Evolutionary conservation across 768 basidiomycete genomes (phyloP).

Genomic region (Hysterangium stoloniferum): DNA sequence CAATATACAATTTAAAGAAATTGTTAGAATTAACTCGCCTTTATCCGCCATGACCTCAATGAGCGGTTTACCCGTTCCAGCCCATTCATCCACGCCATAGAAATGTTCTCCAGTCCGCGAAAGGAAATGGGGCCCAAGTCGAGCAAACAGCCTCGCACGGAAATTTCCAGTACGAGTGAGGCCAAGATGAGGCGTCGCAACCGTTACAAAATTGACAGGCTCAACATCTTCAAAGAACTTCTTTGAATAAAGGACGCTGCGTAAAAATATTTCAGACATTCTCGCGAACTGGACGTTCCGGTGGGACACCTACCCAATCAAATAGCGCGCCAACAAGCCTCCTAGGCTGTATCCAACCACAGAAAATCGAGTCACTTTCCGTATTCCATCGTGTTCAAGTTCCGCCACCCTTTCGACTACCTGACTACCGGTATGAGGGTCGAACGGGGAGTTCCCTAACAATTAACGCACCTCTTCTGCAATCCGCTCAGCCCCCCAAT

Average conservation of each 20-base stretch:
- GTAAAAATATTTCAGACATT: slow-evolving; percentile 1
- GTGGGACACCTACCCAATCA: slow-evolving; percentile 46
- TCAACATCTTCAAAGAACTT: slow-evolving; percentile 63
- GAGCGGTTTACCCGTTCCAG: slow-evolving; percentile 54
- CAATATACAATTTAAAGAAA: background rate
- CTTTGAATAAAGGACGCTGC: slow-evolving; percentile 56
- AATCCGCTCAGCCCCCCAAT: slow-evolving; percentile 77
- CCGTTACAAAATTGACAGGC: slow-evolving; percentile 75
- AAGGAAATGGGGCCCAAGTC: slow-evolving; percentile 59
- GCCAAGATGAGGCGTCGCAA: slow-evolving; percentile 81
- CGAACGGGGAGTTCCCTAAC: background rate
- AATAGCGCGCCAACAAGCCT: slow-evolving; percentile 74
- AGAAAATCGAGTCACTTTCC: slow-evolving; percentile 60
- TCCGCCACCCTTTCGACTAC: slow-evolving; percentile 47
- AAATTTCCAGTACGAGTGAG: slow-evolving; percentile 56
- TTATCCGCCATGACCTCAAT: slow-evolving; percentile 78
- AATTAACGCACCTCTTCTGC: slow-evolving; percentile 55
- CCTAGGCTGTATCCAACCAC: slow-evolving; percentile 76
- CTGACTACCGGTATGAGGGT: slow-evolving; percentile 26
- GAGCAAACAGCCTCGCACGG: slow-evolving; percentile 42
- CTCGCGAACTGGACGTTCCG: background rate
- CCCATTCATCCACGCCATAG: slow-evolving; percentile 68
- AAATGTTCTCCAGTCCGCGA: slow-evolving; percentile 79
- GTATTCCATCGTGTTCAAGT: slow-evolving; percentile 41
- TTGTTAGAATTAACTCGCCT: slow-evolving; percentile 30